phyloP scores from a whole-genome alignment of 768 basidiomycete genomes.

The Rhizopogon vulgaris region DNA sequence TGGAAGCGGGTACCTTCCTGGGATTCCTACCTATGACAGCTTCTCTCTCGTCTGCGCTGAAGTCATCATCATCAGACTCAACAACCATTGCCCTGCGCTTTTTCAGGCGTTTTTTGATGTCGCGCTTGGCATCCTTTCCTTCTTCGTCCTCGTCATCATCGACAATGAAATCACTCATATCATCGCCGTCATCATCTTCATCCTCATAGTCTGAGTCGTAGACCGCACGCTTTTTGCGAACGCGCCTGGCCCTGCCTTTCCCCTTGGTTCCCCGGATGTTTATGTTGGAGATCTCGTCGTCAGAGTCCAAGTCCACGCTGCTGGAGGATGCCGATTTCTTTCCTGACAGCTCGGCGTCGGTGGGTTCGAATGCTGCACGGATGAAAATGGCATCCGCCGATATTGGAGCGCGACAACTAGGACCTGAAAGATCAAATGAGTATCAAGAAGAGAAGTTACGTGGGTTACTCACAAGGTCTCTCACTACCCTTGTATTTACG shows the following conservation, averaged over 20 bases:
- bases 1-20: conserved; percentile 21
- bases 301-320: conserved; percentile 19
- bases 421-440: conserved; percentile 32
- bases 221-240: conserved; percentile 16
- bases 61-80: conserved; percentile 41
- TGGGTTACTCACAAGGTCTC: conserved; percentile 40
- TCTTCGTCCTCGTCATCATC: conserved; percentile 49
- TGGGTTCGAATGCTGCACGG: conserved; percentile 56
- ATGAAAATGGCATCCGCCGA: conserved; percentile 43
- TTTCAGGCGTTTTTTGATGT: conserved; percentile 34
- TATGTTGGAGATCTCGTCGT: conserved; percentile 21
- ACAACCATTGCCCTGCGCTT: conserved; percentile 33
- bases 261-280: conserved; percentile 6
- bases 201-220: conserved; percentile 24
- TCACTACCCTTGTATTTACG: conserved; percentile 35
- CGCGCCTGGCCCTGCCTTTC: conserved; percentile 20
- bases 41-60: conserved; percentile 35
- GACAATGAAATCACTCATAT: conserved; percentile 49
- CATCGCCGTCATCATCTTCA: conserved; percentile 33
- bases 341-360: conserved; percentile 35
- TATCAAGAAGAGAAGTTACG: background rate
- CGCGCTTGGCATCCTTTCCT: conserved; percentile 36
- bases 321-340: background rate
- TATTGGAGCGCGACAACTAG: conserved; percentile 54
- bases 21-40: conserved; percentile 32